These are phyloP conservation scores for Eurotiales sp. DNA, from an alignment of 2,329 filamentous ascomycete genomes.

Conservation along the genomic window DNA sequence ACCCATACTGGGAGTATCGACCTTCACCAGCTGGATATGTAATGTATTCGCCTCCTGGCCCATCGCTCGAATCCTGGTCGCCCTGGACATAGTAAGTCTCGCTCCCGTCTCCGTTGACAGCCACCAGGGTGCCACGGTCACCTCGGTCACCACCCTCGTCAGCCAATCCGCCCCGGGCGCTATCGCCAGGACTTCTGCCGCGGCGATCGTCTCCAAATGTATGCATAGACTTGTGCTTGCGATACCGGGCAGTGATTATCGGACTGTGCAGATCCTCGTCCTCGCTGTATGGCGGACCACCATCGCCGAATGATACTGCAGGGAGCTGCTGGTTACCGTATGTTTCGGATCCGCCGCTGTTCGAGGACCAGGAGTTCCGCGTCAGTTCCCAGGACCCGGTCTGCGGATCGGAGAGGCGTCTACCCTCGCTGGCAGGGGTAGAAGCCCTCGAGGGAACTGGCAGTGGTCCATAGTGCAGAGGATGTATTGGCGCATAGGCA, in stretches of 20 bases:
- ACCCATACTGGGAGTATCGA: constrained; percentile 47
- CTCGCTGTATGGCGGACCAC: constrained; percentile 81
- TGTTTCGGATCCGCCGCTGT: constrained; percentile 45
- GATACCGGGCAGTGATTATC: constrained; percentile 75
- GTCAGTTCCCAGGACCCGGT: constrained; percentile 70
- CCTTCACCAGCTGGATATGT: constrained; percentile 68
- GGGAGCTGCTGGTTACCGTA: constrained; percentile 68
- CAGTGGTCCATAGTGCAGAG: constrained; percentile 90
- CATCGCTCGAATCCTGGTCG: constrained; percentile 59
- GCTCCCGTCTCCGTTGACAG: constrained; percentile 65
- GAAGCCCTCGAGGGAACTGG: constrained; percentile 73
- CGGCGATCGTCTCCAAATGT: constrained; percentile 42
- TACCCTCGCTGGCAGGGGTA: constrained; percentile 77
- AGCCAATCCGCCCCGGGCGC: constrained; percentile 38
- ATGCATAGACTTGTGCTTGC: constrained; percentile 69
- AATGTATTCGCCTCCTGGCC: constrained; percentile 74
- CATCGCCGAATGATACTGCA: constrained; percentile 79
- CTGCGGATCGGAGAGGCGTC: constrained; percentile 78
- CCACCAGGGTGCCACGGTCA: constrained; percentile 64
- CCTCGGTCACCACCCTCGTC: constrained; percentile 56
- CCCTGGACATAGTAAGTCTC: constrained; percentile 71
- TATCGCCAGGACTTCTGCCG: constrained; percentile 45
- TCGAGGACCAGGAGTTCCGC: constrained; percentile 54
- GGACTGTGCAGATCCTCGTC: constrained; percentile 93
- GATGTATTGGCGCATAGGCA: constrained; percentile 78